phyloP scores from a whole-genome alignment of 768 basidiomycete species.

The Gelatoporia subvermispora region DNA sequence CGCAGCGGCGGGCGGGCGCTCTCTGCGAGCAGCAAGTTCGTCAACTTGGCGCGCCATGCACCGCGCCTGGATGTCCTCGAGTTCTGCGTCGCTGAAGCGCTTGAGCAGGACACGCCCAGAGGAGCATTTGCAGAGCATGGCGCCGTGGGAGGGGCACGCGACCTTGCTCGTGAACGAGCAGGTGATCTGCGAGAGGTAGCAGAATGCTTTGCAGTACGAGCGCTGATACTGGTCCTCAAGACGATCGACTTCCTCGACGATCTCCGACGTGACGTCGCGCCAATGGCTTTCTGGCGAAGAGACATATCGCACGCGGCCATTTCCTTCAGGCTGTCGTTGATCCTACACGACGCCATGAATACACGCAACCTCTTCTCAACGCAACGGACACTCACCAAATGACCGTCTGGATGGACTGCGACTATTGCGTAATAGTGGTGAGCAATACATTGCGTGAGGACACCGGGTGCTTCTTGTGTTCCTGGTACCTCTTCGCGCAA shows the following conservation, averaged over 20 bases:
- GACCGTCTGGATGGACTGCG: constrained; percentile 86
- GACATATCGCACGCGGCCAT: constrained; percentile 84
- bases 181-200: constrained; percentile 89
- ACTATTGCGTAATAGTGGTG: constrained; percentile 96
- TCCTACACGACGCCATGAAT: constrained; percentile 44
- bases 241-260: constrained; percentile 72
- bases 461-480: constrained; percentile 89
- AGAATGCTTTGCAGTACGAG: constrained; percentile 86
- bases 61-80: constrained; percentile 61
- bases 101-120: constrained; percentile 63
- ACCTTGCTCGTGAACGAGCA: constrained; percentile 76
- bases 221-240: constrained; percentile 97
- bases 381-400: constrained; percentile 56
- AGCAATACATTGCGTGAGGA: constrained; percentile 98
- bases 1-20: constrained; percentile 71
- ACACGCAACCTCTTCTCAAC: constrained; percentile 8
- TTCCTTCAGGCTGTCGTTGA: constrained; percentile 76
- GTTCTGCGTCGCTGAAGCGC: constrained; percentile 76
- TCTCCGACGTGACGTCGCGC: constrained; percentile 58
- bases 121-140: constrained; percentile 68
- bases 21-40: constrained; percentile 60
- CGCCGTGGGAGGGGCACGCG: constrained; percentile 81
- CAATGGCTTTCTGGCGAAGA: constrained; percentile 54
- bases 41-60: constrained; percentile 70
- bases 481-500: constrained; percentile 86